A percentile compares a stretch with the other conserved stretches of the same genome.
Conservation (phyloP, 192 early-diverging fungal genomes). For the Chytriomyces hyalinus region DNA sequence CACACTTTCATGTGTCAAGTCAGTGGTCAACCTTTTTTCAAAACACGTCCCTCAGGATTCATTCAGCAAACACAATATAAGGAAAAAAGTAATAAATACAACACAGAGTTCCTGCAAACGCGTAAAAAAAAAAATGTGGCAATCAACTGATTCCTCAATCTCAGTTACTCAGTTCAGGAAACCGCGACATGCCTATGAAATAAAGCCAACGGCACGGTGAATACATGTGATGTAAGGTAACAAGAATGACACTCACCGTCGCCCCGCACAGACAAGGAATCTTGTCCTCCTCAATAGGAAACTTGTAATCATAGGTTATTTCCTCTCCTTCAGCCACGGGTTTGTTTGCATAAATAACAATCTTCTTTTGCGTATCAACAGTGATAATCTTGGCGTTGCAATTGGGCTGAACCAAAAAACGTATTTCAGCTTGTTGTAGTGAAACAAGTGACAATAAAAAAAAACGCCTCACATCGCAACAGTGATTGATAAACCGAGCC, state of each 20-base stretch:
- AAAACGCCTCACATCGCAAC: slow-evolving; percentile 77
- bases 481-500: slow-evolving; percentile 98
- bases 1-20: too few species aligned
- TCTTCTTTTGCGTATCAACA: slow-evolving; percentile 90
- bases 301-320: slow-evolving; percentile 99
- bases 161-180: slow-evolving; percentile 31
- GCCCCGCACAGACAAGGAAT: slow-evolving; percentile 98
- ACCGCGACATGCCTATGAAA: slow-evolving; percentile 32
- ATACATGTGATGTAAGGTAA: neutral
- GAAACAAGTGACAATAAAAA: slow-evolving; percentile 22
- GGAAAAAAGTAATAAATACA: too few species aligned
- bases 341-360: slow-evolving; percentile 96
- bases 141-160: neutral
- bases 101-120: too few species aligned
- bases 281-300: slow-evolving; percentile 89
- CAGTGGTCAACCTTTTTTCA: too few species aligned
- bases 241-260: slow-evolving; percentile 42
- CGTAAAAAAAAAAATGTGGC: neutral
- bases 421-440: neutral
- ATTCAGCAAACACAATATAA: too few species aligned
- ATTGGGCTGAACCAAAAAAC: slow-evolving; percentile 77
- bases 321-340: slow-evolving; percentile 95
- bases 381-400: slow-evolving; percentile 95
- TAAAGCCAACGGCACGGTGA: neutral
- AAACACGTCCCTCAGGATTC: too few species aligned